Evolutionary conservation across 805 yeast genomes (phyloP).

Genomic region (Lipomyces yamanashiensis): DNA sequence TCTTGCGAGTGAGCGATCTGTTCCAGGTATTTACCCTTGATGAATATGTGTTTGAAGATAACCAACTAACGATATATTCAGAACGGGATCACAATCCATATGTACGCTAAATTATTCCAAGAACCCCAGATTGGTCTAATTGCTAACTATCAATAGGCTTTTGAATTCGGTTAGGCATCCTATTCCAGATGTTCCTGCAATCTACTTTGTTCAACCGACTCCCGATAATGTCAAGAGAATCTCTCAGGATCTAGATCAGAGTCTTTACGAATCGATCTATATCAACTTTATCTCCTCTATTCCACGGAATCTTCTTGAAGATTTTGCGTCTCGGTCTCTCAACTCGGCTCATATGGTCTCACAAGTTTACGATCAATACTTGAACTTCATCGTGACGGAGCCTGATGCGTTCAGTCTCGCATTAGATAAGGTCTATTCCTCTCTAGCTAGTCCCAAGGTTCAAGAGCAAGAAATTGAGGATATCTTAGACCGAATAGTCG

Average conservation of each 20-base stretch:
- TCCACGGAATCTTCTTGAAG: slow-evolving; percentile 79
- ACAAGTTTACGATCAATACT: slow-evolving; percentile 92
- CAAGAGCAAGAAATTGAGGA: slow-evolving; percentile 74
- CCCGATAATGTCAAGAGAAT: slow-evolving; percentile 71
- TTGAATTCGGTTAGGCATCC: slow-evolving; percentile 75
- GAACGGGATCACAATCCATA: slow-evolving; percentile 91
- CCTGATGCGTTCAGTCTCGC: slow-evolving; percentile 87
- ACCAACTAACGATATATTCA: slow-evolving; percentile 37
- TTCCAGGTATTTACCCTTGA: slow-evolving; percentile 47
- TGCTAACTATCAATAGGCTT: slow-evolving; percentile 41
- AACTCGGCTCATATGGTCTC: slow-evolving; percentile 70
- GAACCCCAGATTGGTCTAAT: background rate
- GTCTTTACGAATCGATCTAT: slow-evolving; percentile 77
- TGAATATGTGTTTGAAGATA: background rate
- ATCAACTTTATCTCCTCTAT: slow-evolving; percentile 86
- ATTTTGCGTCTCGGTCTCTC: slow-evolving; percentile 74
- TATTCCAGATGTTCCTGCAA: slow-evolving; percentile 91
- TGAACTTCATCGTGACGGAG: slow-evolving; percentile 90
- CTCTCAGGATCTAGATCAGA: slow-evolving; percentile 66
- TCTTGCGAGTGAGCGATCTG: slow-evolving; percentile 89
- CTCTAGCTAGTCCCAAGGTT: slow-evolving; percentile 70
- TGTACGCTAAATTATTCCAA: slow-evolving; percentile 42
- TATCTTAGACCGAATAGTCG: slow-evolving; percentile 71
- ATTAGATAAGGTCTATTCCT: slow-evolving; percentile 64
- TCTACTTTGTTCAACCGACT: slow-evolving; percentile 90